Base-by-base conservation (phyloP, 768 basidiomycete species). In the Collybia sp. region DNA sequence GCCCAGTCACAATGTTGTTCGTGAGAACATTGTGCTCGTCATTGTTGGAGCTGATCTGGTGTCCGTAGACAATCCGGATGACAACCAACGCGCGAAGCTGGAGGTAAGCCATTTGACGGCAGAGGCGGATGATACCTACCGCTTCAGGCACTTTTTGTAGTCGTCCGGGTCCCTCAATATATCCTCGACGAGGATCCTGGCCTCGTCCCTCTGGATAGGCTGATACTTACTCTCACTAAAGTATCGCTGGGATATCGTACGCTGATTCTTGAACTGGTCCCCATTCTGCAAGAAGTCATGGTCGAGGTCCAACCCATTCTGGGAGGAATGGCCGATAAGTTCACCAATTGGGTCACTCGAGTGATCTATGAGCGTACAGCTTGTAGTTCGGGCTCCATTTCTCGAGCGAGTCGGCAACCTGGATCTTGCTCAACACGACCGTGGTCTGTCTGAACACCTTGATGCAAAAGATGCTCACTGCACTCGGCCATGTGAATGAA, bases 321-420 rank as follows among this genome's bases (percentile, higher is more conserved):
- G 34, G 6, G 5, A 5, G n/a, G 25, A 25, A 3, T 8, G 25
- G 9, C 40, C 8, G 15, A 8, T 6, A 16, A 30, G 8, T 17
- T 6, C 9, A 42, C 13, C 25, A 9, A 10, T 37, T 3, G 17
- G 3, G n/a, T 25, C 10, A n/a, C 15, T 39, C 6, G 31, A 39
- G 37, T 32, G 30, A 40, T 43, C 38, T 12, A 32, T 32, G 32
- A 43, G 41, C 59, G 12, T 42, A 62, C 58, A 61, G 10, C 17
- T 58, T 65, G 48, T 63, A 64, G 11, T 53, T 59, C 13, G 50
- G 37, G 19, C 64, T 50, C 30, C 53, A 40, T 42, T 58, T 61
- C 6, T 63, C 59, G 13, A 66, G 49, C 16, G 65, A 53, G 20
- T 66, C 64, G n/a, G 61, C 64, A 16, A 53, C 53, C 44, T 61